Conservation (phyloP, 352 stramenopile genomes). For the Phytophthora pseudosyringae region DNA sequence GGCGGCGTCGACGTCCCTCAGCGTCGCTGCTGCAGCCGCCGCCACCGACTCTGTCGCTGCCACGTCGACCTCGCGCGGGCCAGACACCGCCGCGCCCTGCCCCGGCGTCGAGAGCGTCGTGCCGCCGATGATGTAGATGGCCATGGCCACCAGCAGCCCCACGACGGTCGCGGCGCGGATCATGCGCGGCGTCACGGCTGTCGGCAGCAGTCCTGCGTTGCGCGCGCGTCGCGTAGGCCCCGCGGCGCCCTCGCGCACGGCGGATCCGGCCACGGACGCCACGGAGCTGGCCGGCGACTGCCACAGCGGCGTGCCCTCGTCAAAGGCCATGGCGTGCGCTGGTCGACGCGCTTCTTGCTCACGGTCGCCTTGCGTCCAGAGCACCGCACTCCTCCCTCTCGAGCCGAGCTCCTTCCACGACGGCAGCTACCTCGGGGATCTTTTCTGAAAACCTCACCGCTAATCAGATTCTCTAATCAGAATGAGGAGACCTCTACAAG, state of each 20-base stretch:
- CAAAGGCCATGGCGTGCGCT: constrained; percentile 28
- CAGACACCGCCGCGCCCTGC: constrained; percentile 6
- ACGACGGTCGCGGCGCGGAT: constrained; percentile 29
- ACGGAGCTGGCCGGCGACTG: constrained; percentile 31
- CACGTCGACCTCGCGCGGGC: constrained; percentile 3
- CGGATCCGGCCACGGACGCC: constrained; percentile 26
- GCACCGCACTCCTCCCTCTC: constrained; percentile 5
- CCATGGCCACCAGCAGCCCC: constrained; percentile 36
- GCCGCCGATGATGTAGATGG: constrained; percentile 32
- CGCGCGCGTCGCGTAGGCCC: constrained; percentile 7
- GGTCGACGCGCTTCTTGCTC: constrained; percentile 2
- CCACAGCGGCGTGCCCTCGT: constrained; percentile 60
- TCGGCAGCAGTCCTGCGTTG: neutral
- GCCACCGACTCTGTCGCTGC: neutral
- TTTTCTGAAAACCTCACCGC: constrained; percentile 18
- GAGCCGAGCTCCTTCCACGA: constrained; percentile 1
- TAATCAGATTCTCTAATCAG: constrained; percentile 11
- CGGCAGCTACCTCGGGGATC: constrained; percentile 14
- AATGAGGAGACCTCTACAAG: too few relatives aligned
- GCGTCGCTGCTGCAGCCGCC: neutral
- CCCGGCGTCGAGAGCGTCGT: constrained; percentile 17
- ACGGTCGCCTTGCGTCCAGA: constrained; percentile 1
- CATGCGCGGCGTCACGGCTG: constrained; percentile 25
- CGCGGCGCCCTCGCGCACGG: constrained; percentile 13
- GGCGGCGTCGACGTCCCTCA: neutral